Base-by-base conservation (phyloP, 805 yeast species). In the Barnettozyma wickerhamii region DNA sequence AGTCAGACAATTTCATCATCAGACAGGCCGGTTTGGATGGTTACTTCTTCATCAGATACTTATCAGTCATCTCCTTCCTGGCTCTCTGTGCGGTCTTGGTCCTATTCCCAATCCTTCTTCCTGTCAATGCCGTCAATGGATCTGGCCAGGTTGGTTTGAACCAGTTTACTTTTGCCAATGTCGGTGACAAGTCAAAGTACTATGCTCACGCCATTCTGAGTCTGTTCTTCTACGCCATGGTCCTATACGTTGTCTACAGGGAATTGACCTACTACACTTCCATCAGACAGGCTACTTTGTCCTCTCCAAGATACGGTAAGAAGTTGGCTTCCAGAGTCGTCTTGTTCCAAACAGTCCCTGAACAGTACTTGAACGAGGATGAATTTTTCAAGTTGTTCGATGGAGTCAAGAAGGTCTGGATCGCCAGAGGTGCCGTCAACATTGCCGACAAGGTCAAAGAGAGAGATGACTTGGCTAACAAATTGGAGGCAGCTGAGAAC, bases 1-100 rank as follows among this genome's bases (percentile, higher is more conserved):
- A 84, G 55, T 77, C 87, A 1, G 89, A 85, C 41, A 66, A 83
- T 35, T 85, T 85, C 55, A 71, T 90, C 41, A 77, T 91, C 44
- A 80, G 82, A 49, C 95, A 91, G 54, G 83, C 93, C 17, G 98
- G 97, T 14, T 59, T 91, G n/a, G 98, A 91, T 59, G 97, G 96
- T 5, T 91, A 86, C 66, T 81, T 93, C 57, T 91, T 90, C 60
- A 64, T 89, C 46, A 72, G 99, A 49, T 93, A 84, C 57, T 61
- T 93, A 21, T 71, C 75, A 37, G 54, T 84, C 28, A 66, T 87
- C 47, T 66, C 75, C 10, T 45, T 66, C 6, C 57, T 79, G 30
- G 76, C 80, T 42, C 69, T 79, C 1, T 64, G 78, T 33, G 84
- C 86, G 5, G 60, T 77, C 40, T 23, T 74, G 4, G 51, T 79